Evolutionary conservation across 2,329 filamentous ascomycete species (phyloP).

Genomic region (Paramyrothecium sp.): DNA sequence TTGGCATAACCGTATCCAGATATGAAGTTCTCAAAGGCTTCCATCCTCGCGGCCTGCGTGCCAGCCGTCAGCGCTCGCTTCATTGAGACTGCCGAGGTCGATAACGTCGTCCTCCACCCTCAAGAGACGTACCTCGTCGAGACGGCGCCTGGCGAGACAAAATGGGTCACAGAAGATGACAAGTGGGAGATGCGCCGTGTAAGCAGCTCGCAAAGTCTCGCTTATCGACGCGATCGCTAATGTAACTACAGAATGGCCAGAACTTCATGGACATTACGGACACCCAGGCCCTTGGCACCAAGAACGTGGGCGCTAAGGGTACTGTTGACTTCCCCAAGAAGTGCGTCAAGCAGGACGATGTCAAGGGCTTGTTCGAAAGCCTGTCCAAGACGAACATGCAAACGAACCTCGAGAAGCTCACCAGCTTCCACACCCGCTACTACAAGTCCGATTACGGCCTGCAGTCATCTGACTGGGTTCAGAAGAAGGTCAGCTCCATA

Average conservation of each 20-base stretch:
- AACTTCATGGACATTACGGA: slow-evolving; percentile 96
- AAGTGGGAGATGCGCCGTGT: slow-evolving; percentile 90
- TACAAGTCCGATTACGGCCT: slow-evolving; percentile 77
- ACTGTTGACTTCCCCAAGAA: slow-evolving; percentile 64
- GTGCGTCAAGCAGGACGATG: slow-evolving; percentile 61
- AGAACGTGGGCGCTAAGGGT: slow-evolving; percentile 26
- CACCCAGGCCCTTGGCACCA: slow-evolving; percentile 56
- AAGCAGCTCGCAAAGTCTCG: slow-evolving; percentile 27
- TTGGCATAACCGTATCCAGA: slow-evolving; percentile 5
- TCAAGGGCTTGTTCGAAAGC: slow-evolving; percentile 64
- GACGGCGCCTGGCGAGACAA: slow-evolving; percentile 75
- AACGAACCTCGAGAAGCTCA: slow-evolving; percentile 74
- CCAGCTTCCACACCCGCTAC: slow-evolving; percentile 78
- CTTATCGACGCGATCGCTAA: slow-evolving; percentile 4
- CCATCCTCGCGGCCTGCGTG: slow-evolving; percentile 53
- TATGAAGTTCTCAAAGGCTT: slow-evolving; percentile 55
- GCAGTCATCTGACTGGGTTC: slow-evolving; percentile 85
- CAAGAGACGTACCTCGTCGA: slow-evolving; percentile 68
- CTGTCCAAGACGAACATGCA: slow-evolving; percentile 77
- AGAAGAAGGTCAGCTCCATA: slow-evolving; percentile 69
- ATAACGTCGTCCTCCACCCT: slow-evolving; percentile 47
- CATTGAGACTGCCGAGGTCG: slow-evolving; percentile 48
- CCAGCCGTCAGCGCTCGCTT: slow-evolving; percentile 56
- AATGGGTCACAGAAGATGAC: slow-evolving; percentile 90
- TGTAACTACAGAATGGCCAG: slow-evolving; percentile 65